Evolutionary conservation across 257 asterid genomes (phyloP).

Genomic region (Scutellaria barbata): DNA sequence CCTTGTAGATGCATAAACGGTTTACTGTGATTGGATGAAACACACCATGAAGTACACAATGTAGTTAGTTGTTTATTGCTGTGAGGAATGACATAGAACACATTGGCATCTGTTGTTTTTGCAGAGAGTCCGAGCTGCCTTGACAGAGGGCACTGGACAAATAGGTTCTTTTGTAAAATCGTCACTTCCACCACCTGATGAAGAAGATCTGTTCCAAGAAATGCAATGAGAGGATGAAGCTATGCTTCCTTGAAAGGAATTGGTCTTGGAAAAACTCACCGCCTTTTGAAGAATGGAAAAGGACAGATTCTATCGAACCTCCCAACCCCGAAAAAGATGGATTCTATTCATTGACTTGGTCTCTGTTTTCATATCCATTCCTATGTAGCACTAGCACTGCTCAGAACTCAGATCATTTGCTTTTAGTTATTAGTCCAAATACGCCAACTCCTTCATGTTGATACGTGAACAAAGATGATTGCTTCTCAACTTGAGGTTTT

Average conservation of each 20-base stretch:
- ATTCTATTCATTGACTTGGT: conserved; percentile 27
- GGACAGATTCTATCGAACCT: neutral
- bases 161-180: conserved; percentile 47
- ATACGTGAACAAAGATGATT: neutral
- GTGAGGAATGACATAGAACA: neutral
- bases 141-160: conserved; percentile 62
- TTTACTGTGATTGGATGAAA: neutral
- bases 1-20: neutral
- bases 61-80: neutral
- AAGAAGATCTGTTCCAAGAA: conserved; percentile 59
- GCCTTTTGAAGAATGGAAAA: conserved; percentile 10
- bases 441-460: neutral
- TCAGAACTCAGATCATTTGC: conserved; percentile 7
- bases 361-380: neutral
- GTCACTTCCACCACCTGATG: conserved; percentile 47
- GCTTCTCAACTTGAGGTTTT: neutral
- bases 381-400: neutral
- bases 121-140: conserved; percentile 78
- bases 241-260: conserved; percentile 24
- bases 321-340: neutral
- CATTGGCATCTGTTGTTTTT: conserved; percentile 21
- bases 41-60: neutral
- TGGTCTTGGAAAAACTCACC: conserved; percentile 2
- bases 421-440: conserved; percentile 4
- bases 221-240: conserved; percentile 41